Percentiles rank a stretch among this genome's conserved stretches.
These are phyloP conservation scores for Russula sp. DNA, from an alignment of 768 basidiomycete genomes.

Conservation along the genomic window DNA sequence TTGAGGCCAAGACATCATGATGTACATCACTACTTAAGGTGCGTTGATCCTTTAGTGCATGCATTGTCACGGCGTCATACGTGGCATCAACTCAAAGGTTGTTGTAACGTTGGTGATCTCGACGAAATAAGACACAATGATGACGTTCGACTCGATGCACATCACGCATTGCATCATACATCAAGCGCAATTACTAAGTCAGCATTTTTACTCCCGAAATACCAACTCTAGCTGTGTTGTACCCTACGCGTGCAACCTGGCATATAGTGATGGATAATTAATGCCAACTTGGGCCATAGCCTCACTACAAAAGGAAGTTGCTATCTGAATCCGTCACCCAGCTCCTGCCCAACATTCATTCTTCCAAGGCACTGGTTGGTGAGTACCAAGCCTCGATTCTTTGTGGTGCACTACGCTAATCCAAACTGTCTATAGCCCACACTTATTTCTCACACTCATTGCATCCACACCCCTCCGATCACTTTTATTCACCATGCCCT, in stretches of 20 bases:
- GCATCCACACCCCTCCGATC: not conserved
- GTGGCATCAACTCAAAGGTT: too few species aligned
- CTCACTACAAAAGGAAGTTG: not conserved
- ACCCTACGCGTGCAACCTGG: not conserved
- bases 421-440: not conserved
- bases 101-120: too few species aligned
- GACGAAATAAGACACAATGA: too few species aligned
- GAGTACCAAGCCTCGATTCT: not conserved
- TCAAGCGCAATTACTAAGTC: not conserved
- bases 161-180: not conserved
- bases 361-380: constrained; percentile 21
- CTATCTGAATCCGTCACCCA: not conserved
- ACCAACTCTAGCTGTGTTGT: not conserved
- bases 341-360: constrained; percentile 1
- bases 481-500: constrained; percentile 1
- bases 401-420: not conserved
- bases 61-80: too few species aligned
- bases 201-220: not conserved
- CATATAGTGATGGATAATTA: not conserved
- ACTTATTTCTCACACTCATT: not conserved
- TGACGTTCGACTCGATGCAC: not conserved
- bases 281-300: not conserved
- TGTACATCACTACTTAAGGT: too few species aligned
- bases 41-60: too few species aligned
- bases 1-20: too few species aligned